Conservation (phyloP, 2,329 filamentous ascomycete genomes). For the Paecilomyces sp. region DNA sequence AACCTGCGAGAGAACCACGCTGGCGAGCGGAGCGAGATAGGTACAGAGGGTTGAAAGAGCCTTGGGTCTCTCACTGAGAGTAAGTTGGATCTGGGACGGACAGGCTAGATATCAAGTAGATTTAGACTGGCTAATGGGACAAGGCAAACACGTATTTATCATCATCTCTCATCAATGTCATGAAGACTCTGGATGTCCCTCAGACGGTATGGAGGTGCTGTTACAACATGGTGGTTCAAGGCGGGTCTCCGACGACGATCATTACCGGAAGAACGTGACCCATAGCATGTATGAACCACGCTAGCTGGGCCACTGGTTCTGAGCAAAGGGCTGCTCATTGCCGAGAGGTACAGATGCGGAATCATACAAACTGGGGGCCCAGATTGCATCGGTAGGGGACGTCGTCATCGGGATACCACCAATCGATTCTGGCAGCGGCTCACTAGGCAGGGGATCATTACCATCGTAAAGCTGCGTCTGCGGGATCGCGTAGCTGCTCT, state of each 20-base stretch:
- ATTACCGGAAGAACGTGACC: background rate
- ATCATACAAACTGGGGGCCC: constrained; percentile 26
- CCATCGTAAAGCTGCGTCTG: constrained; percentile 12
- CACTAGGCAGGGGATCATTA: constrained; percentile 11
- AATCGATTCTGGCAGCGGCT: constrained; percentile 6
- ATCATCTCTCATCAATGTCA: constrained; percentile 40
- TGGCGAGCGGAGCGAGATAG: background rate
- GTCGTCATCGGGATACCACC: constrained; percentile 14
- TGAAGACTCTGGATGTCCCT: constrained; percentile 22
- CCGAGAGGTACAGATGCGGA: constrained; percentile 17
- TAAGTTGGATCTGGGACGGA: background rate
- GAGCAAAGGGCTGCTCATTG: constrained; percentile 25
- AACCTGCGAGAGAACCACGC: background rate
- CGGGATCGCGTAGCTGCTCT: constrained; percentile 22
- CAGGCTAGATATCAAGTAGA: constrained; percentile 10
- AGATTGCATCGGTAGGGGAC: constrained; percentile 23
- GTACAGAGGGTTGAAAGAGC: background rate
- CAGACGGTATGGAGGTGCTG: constrained; percentile 27
- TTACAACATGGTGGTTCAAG: constrained; percentile 7
- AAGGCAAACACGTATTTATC: constrained; percentile 31
- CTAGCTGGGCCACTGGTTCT: constrained; percentile 21
- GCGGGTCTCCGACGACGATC: background rate
- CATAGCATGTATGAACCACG: background rate
- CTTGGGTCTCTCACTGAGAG: background rate
- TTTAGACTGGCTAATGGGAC: constrained; percentile 29